Conservation (phyloP, 176 grass and related monocot species). For the Carex kokanica region DNA sequence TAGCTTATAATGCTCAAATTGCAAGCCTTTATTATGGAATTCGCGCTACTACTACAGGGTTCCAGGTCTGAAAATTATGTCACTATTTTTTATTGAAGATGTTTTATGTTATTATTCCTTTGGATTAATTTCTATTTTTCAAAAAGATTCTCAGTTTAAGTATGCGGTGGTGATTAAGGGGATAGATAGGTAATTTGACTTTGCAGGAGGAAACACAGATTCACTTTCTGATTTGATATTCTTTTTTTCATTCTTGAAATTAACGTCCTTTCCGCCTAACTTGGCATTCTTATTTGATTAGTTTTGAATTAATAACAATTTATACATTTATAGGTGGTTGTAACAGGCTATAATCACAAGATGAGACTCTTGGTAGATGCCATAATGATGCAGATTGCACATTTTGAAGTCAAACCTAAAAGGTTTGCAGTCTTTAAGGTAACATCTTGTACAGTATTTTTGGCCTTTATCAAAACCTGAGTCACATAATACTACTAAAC, state of each 20-base stretch:
- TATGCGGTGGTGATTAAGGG: background rate
- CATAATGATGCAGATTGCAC: constrained; percentile 61
- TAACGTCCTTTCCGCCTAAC: constrained; percentile 3
- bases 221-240: background rate
- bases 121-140: background rate
- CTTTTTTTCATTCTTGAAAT: constrained; percentile 16
- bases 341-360: constrained; percentile 91
- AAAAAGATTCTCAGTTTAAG: constrained; percentile 9
- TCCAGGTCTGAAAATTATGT: constrained; percentile 51
- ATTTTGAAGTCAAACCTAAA: constrained; percentile 87
- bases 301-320: background rate
- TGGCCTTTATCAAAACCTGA: background rate
- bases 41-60: constrained; percentile 48
- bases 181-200: background rate
- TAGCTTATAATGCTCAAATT: constrained; percentile 88
- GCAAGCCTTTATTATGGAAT: constrained; percentile 82
- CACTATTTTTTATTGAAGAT: background rate
- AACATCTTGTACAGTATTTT: background rate
- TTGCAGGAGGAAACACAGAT: background rate
- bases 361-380: constrained; percentile 77
- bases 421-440: constrained; percentile 91
- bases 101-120: background rate
- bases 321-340: constrained; percentile 43
- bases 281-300: background rate
- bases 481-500: background rate